phyloP scores from a whole-genome alignment of 768 basidiomycete genomes.

The Leccinum truebloodii region DNA sequence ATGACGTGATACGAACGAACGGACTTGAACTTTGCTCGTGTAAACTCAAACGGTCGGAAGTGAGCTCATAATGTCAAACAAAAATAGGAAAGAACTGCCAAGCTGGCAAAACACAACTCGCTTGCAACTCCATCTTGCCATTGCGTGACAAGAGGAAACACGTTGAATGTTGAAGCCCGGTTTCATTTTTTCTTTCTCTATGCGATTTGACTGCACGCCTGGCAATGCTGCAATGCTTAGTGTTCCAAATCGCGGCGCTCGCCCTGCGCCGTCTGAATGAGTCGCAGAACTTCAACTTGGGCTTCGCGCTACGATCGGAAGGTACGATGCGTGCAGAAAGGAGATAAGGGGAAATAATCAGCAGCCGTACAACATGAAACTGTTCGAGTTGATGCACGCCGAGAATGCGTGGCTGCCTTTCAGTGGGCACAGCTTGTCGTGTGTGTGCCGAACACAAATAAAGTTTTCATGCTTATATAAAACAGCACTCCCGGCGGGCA shows the following conservation, averaged over 20 bases:
- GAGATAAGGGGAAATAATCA: conserved; percentile 27
- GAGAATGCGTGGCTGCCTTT: conserved; percentile 25
- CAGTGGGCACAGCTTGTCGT: conserved; percentile 17
- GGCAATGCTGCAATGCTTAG: not conserved
- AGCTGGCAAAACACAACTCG: conserved; percentile 9
- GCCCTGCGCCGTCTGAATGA: not conserved
- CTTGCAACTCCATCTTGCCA: conserved; percentile 12
- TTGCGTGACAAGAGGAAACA: conserved; percentile 1
- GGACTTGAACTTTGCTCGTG: conserved; percentile 26
- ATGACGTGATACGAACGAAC: conserved; percentile 32
- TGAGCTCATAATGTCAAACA: not conserved
- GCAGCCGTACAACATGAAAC: conserved; percentile 18
- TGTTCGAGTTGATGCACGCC: conserved; percentile 29
- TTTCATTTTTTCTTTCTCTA: conserved; percentile 6
- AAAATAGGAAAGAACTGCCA: conserved; percentile 13
- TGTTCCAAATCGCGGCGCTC: not conserved
- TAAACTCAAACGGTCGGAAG: conserved; percentile 17
- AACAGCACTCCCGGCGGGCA: conserved; percentile 11
- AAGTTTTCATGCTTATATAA: conserved; percentile 16
- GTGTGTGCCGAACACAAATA: conserved; percentile 10
- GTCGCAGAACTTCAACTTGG: not conserved
- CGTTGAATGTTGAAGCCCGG: conserved; percentile 15
- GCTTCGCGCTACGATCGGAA: conserved; percentile 11
- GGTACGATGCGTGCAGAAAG: conserved; percentile 16
- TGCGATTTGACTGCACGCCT: not conserved